Conservation (phyloP, 1,139 yeast species). For the Waltiozyma sp. region DNA sequence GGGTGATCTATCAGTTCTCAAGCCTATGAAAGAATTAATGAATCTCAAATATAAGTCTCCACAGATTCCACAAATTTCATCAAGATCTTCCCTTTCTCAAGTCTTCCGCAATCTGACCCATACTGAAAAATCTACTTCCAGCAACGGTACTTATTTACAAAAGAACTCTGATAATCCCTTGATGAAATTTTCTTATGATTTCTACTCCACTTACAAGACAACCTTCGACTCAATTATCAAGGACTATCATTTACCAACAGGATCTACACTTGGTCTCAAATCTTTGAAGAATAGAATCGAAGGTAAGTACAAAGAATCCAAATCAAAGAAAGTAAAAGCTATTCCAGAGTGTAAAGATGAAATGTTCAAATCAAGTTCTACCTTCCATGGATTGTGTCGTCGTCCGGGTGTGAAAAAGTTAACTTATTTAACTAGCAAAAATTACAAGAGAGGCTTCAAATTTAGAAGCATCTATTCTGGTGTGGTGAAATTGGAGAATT, state of each 20-base stretch:
- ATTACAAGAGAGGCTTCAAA: background rate
- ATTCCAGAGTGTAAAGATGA: background rate
- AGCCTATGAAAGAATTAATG: background rate
- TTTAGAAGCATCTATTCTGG: background rate
- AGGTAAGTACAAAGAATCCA: background rate
- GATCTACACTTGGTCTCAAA: background rate
- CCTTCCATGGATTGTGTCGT: background rate
- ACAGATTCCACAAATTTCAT: background rate
- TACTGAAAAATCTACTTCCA: too few relatives aligned
- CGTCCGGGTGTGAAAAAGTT: background rate
- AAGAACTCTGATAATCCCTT: too few relatives aligned
- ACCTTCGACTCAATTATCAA: constrained; percentile 14
- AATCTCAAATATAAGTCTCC: background rate
- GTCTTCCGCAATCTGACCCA: too few relatives aligned
- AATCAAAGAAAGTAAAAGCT: background rate
- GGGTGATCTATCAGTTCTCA: background rate
- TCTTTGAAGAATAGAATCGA: background rate
- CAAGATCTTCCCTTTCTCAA: background rate
- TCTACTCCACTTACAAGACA: constrained; percentile 35
- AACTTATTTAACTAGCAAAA: background rate
- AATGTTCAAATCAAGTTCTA: background rate
- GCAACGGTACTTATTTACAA: too few relatives aligned
- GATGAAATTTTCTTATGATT: constrained; percentile 12
- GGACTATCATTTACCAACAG: background rate
- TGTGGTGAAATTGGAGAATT: background rate